Evolutionary conservation across 2,329 filamentous ascomycete genomes (phyloP), one percentile per base, ranked within the genome.

Genomic region (Rhynchosporium agropyri): DNA sequence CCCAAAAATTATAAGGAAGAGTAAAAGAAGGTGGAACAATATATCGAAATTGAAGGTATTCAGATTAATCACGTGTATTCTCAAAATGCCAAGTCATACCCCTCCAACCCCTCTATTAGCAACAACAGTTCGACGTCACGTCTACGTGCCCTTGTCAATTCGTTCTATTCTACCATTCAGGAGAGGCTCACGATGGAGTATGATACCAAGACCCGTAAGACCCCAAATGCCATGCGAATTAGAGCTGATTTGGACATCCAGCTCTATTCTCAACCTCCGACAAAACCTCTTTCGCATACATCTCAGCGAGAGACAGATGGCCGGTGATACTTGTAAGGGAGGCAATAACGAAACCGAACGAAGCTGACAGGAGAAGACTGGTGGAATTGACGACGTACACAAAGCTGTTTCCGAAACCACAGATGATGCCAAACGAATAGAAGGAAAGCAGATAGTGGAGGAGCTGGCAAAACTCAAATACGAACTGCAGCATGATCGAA

Each of bases 331-430:
- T 99, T 71, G 92, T 96, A 72, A 75, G 61, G 1, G 15, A 28
- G 5, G 33, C 57, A n/a, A 48, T 12, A 46, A 55, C 29, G 4
- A 28, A 42, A 3, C n/a, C 31, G 38, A 60, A 46, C 51, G 36
- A 45, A 36, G 54, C 71, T 75, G 61, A 75, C 61, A 55, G 40
- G 12, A 36, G 40, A 61, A 96, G 91, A 98, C 95, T 15, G 87
- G 92, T 74, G 91, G 89, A 61, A 95, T 99, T 72, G 94, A 99
- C 75, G 94, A 98, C 76, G 83, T 96, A n/a, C 92, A 96, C 78
- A 90, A 90, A 58, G 83, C 90, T 7, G 83, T 89, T 3, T 80
- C 81, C 40, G 80, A 83, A 42, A 68, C 65, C 4, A 66, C 61
- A 49, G 85, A 91, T 58, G 77, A 86, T 9, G 82, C 85, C 63